phyloP scores from a whole-genome alignment of 768 basidiomycete species.

The Boletus vermiculosoides region DNA sequence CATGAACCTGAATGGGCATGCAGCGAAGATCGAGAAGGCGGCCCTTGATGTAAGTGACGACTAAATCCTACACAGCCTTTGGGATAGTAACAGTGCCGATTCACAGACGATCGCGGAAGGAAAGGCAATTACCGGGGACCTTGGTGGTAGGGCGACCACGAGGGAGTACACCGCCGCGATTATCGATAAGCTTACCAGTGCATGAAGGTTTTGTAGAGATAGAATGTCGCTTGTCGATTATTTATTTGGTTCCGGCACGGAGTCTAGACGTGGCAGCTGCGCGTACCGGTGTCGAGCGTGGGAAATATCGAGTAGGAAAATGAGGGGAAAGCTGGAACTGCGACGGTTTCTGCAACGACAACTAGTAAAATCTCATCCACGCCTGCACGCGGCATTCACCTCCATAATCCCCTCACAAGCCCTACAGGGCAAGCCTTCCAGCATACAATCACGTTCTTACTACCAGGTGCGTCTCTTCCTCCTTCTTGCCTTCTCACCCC shows the following conservation, averaged over 20 bases:
- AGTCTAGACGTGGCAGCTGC: conserved; percentile 7
- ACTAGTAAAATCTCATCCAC: conserved; percentile 47
- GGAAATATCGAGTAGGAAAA: conserved; percentile 26
- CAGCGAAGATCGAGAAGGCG: conserved; percentile 89
- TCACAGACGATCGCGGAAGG: conserved; percentile 94
- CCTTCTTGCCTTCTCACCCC: conserved; percentile 13
- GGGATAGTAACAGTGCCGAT: conserved; percentile 5
- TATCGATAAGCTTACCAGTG: conserved; percentile 60
- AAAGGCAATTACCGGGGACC: conserved; percentile 90
- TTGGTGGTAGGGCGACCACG: conserved; percentile 91
- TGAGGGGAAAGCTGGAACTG: background rate
- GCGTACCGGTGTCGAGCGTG: conserved; percentile 22
- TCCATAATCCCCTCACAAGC: conserved; percentile 70
- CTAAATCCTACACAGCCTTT: background rate
- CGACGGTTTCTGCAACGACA: conserved; percentile 38
- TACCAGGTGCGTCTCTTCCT: conserved; percentile 39
- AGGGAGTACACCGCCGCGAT: conserved; percentile 88
- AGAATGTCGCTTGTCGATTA: conserved; percentile 17
- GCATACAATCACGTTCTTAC: conserved; percentile 41
- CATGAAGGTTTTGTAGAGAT: conserved; percentile 17
- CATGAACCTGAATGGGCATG: conserved; percentile 85
- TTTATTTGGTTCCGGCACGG: background rate
- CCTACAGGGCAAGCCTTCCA: conserved; percentile 85
- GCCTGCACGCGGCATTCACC: conserved; percentile 56
- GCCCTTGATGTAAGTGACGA: conserved; percentile 70